Base-by-base conservation (phyloP, 2,329 filamentous ascomycete species). In the Neonectria ditissima region DNA sequence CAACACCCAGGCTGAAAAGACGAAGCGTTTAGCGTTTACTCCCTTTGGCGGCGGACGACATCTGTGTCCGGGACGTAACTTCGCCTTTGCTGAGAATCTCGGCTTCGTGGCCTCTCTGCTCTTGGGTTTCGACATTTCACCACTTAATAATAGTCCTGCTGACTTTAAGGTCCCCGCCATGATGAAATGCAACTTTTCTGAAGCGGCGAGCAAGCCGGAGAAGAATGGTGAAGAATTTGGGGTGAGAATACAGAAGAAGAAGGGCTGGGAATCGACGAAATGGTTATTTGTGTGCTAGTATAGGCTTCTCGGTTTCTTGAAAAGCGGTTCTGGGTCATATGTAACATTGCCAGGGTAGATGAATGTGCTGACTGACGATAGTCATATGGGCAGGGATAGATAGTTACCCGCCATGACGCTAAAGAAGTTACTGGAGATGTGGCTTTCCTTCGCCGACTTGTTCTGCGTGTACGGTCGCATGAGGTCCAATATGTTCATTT, bases 1-100 rank as follows among this genome's bases (percentile, higher is more conserved):
- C 8, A 69, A 30, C 8, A 37, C 10, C 1, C 59, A 63, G 6
- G 20, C 28, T 1, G 62, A 68, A 4, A 68, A 58, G 10, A 20
- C 48, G 0, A 68, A 60, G 4, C 53, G 65, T 7, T 39, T 59
- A 9, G 54, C 66, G 2, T 68, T 43, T 6, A 44, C 44, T 14
- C 62, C 66, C 1, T 68, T 68, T 7, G 66, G 66, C 0, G 65
- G 66, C 1, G 66, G 66, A 7, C 55, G 59, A n/a, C 44, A 63
- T 11, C 18, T 68, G 2, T 68, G 66, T 1, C 66, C 66, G 4
- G 66, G 66, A 6, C 55, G 66, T 0, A 65, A 68, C 6, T 68
- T 68, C 55, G 66, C 66, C 0, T 68, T 68, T 24, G 66, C 66
- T 1, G 66, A 68, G 47, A 68, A 68, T 7, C 16, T 68, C 1